Conservation (phyloP, 2,329 filamentous ascomycete genomes). For the Ophiostoma pallidulum region DNA sequence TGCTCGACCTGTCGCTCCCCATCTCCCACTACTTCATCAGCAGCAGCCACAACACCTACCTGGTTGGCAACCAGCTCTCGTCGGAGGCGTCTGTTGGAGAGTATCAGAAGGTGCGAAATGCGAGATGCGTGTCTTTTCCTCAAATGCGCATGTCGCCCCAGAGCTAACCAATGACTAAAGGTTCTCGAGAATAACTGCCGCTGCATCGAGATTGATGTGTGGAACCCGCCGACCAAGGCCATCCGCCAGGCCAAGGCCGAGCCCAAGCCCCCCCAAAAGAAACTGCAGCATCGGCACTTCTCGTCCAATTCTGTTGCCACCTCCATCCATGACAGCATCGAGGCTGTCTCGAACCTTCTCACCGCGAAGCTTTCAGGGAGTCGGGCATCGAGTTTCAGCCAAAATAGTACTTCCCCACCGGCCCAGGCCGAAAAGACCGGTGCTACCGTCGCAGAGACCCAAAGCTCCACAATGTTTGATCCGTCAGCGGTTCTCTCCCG, state of each 20-base stretch:
- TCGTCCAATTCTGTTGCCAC: conserved; percentile 27
- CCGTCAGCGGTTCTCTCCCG: neutral
- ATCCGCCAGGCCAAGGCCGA: conserved; percentile 28
- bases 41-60: conserved; percentile 90
- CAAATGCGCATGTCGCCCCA: too few species aligned
- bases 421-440: neutral
- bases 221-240: conserved; percentile 55
- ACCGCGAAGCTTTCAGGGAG: conserved; percentile 25
- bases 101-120: conserved; percentile 55
- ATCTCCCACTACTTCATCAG: conserved; percentile 89
- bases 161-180: too few species aligned
- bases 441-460: neutral
- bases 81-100: conserved; percentile 68
- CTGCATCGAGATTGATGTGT: conserved; percentile 92
- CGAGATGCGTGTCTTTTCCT: neutral
- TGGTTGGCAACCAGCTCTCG: conserved; percentile 76
- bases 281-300: conserved; percentile 40
- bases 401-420: conserved; percentile 10
- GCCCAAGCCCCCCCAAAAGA: conserved; percentile 30
- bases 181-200: conserved; percentile 69
- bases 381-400: conserved; percentile 31
- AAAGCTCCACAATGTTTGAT: neutral
- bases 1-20: conserved; percentile 54
- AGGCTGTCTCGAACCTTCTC: conserved; percentile 18
- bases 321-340: conserved; percentile 33